Base-by-base conservation (phyloP, 495 filamentous ascomycete species). In the Thermochaetoides thermophila region DNA sequence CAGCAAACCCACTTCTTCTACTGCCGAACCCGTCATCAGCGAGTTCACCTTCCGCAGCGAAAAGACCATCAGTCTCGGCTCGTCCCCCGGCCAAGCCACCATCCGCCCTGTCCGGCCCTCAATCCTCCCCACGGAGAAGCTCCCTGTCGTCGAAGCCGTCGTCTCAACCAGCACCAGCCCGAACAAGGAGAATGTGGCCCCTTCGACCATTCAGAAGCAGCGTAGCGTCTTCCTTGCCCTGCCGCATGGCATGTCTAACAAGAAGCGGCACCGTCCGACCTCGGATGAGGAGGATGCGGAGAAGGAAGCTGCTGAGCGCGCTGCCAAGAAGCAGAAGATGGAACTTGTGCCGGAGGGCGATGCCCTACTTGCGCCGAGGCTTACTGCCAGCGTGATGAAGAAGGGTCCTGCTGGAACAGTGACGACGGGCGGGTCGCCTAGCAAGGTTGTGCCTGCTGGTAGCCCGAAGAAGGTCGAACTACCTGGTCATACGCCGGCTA, bases 161-260 rank as follows among this genome's bases (percentile, higher is more conserved):
- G 6, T 11, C 21, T 24, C 21, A 6, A 6, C 21, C 21, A 6
- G 6, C 21, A 24, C 21, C 21, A 24, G 21, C 21, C 32, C 54
- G 0, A 62, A 68, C 48, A 70, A 69, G 47, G 64, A 69, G 42
- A 66, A 65, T 26, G 43, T 55, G 28, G 58, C 52, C 14, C 60
- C 63, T 5, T 24, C 21, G 6, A 24, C 21, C 11, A 24, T 24
- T 11, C 21, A 6, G 21, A 24, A 24, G 21, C 21, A 24, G 21
- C 39, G 29, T 0, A 35, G 33, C 14, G 37, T 39, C 11, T 38
- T 44, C 26, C 24, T 52, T 12, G 30, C 45, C 10, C 60, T 80
- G 20, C 65, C 76, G 4, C 77, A 84, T 44, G 79, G 80, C 20
- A 72, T 85, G 46, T 47, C 56, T 3, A 82, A 78, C 57, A 82